Conservation (phyloP, 208 protist species). For the Leishmania arabica region DNA sequence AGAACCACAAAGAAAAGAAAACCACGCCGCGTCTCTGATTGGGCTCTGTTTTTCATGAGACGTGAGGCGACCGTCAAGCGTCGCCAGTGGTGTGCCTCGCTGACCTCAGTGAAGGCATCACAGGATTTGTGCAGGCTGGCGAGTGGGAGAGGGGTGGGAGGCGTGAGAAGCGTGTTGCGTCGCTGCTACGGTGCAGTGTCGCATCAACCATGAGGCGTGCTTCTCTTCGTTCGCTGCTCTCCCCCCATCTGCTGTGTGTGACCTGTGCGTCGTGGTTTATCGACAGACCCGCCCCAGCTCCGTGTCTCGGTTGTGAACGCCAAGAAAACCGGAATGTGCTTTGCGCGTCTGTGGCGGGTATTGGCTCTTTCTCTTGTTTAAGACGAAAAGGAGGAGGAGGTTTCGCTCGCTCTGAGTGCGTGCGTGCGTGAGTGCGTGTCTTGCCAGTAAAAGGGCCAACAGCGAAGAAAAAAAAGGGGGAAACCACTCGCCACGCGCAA, state of each 20-base stretch:
- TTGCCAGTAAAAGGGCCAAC: too few relatives aligned
- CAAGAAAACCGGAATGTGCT: background rate
- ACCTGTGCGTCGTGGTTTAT: background rate
- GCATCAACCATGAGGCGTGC: background rate
- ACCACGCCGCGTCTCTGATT: background rate
- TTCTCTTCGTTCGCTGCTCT: background rate
- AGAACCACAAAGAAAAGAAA: background rate
- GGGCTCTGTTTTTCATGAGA: conserved; percentile 8
- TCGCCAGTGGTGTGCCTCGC: background rate
- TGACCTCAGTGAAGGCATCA: background rate
- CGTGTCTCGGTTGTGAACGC: background rate
- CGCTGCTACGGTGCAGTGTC: background rate
- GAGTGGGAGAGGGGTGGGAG: background rate
- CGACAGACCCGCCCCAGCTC: background rate
- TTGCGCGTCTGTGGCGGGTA: background rate
- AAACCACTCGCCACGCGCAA: background rate
- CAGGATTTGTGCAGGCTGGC: background rate
- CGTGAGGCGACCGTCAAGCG: background rate
- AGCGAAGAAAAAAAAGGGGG: background rate
- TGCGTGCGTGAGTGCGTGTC: too few relatives aligned
- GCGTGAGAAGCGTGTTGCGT: background rate
- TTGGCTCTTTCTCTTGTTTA: background rate
- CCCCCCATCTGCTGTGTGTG: background rate
- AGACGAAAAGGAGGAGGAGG: background rate
- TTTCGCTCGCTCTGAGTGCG: background rate